Conservation (phyloP, 106 monocot species). For the Posidonia australis region DNA sequence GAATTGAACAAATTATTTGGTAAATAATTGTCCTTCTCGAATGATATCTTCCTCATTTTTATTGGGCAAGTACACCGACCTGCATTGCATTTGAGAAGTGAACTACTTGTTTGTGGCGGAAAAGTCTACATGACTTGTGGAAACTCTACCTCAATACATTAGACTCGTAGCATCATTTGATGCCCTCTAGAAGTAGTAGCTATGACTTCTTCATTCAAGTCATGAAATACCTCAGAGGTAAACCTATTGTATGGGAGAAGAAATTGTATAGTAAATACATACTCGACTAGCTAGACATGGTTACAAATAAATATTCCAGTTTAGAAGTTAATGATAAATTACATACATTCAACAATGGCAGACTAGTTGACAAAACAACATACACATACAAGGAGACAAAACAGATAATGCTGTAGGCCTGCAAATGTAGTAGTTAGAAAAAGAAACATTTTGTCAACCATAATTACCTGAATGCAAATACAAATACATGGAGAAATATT, state of each 20-base stretch:
- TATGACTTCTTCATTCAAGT: constrained; percentile 86
- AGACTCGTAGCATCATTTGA: constrained; percentile 59
- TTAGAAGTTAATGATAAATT: no score
- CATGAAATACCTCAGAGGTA: constrained; percentile 81
- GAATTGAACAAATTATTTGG: neutral
- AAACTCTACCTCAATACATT: constrained; percentile 74
- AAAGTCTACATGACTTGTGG: constrained; percentile 54
- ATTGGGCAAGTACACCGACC: constrained; percentile 4
- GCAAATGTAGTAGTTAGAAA: no score
- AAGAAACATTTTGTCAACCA: no score
- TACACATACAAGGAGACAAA: no score
- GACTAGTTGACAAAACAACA: no score
- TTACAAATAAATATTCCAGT: neutral
- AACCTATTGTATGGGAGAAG: constrained; percentile 33
- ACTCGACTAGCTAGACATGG: neutral
- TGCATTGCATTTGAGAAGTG: constrained; percentile 25
- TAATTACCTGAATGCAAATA: no score
- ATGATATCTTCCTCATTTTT: neutral
- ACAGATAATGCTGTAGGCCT: no score
- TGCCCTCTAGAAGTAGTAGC: constrained; percentile 77
- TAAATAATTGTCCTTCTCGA: neutral
- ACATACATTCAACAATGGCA: no score
- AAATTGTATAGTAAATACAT: neutral
- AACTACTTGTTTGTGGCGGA: constrained; percentile 33
- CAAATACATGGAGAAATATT: no score